These are phyloP conservation scores for Boletus reticulatus DNA, from an alignment of 768 basidiomycete genomes.

Conservation along the genomic window DNA sequence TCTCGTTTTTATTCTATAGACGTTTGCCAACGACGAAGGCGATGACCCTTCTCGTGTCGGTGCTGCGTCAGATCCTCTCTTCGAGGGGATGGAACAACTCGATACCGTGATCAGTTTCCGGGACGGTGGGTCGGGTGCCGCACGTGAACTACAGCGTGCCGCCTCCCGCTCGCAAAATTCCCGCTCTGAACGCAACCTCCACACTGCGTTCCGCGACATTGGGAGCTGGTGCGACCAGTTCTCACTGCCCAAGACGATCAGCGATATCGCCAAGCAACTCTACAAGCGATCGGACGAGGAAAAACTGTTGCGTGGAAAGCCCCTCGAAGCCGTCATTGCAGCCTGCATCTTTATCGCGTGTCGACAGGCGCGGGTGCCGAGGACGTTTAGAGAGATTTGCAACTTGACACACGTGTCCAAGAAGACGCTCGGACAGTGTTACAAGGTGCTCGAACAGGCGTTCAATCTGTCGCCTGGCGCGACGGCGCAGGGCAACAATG, in stretches of 20 bases:
- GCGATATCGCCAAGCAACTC: conserved; percentile 94
- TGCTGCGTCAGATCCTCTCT: conserved; percentile 87
- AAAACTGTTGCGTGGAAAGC: conserved; percentile 87
- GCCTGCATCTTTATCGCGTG: conserved; percentile 99
- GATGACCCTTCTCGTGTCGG: conserved; percentile 99
- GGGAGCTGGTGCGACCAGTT: conserved; percentile 94
- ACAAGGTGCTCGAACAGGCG: conserved; percentile 83
- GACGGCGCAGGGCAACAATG: conserved; percentile 46
- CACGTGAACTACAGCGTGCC: conserved; percentile 90
- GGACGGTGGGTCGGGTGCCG: conserved; percentile 91
- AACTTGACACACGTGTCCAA: conserved; percentile 92
- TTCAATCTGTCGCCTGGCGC: conserved; percentile 88
- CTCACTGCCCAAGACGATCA: conserved; percentile 88
- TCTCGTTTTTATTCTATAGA: conserved; percentile 49
- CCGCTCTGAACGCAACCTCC: conserved; percentile 81
- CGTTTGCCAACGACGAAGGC: conserved; percentile 99
- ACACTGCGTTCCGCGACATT: conserved; percentile 89
- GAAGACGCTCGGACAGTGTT: conserved; percentile 92
- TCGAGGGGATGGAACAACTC: conserved; percentile 94
- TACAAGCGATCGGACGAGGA: conserved; percentile 98
- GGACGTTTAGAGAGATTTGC: conserved; percentile 96
- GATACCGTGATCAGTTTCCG: conserved; percentile 94
- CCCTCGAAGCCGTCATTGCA: conserved; percentile 89
- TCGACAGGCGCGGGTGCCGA: conserved; percentile 90
- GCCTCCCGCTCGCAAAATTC: conserved; percentile 77